These are phyloP conservation scores for Pluteus cervinus DNA, from an alignment of 768 basidiomycete species.

Conservation along the genomic window DNA sequence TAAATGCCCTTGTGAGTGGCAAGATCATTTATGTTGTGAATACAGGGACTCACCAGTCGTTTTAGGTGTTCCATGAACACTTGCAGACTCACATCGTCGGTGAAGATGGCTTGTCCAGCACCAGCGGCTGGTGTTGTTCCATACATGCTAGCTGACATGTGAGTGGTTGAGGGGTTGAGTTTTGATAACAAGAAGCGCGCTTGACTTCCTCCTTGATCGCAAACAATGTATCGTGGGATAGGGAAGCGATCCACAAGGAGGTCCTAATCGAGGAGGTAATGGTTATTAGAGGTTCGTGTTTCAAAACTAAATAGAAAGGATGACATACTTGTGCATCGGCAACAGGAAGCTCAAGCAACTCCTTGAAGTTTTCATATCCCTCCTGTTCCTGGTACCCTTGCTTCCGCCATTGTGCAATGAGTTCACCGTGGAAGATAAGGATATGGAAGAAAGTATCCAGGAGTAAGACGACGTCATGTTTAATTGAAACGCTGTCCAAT, in stretches of 20 bases:
- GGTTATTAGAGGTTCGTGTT: not conserved
- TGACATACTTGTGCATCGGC: conserved; percentile 76
- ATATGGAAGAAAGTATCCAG: conserved; percentile 99
- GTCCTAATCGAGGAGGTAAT: conserved; percentile 44
- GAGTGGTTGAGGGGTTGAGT: conserved; percentile 96
- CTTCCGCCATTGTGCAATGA: conserved; percentile 96
- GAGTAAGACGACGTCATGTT: conserved; percentile 91
- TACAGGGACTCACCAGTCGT: conserved; percentile 57
- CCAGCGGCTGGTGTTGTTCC: conserved; percentile 63
- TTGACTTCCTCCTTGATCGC: conserved; percentile 95
- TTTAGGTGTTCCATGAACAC: conserved; percentile 98
- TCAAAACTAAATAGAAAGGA: not conserved
- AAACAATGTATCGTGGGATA: conserved; percentile 96
- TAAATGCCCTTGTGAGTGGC: conserved; percentile 5
- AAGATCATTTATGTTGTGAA: not conserved
- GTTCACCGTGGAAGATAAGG: conserved; percentile 98
- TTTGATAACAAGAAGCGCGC: conserved; percentile 97
- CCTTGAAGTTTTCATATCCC: conserved; percentile 98
- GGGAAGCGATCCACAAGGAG: conserved; percentile 94
- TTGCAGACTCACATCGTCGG: conserved; percentile 96
- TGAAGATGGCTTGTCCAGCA: conserved; percentile 91
- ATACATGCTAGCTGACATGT: conserved; percentile 90
- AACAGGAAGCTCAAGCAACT: conserved; percentile 80
- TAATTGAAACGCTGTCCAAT: conserved; percentile 96
- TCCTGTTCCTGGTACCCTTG: conserved; percentile 98